phyloP scores from a whole-genome alignment of 768 basidiomycete genomes.

The Hebeloma cylindrosporum region DNA sequence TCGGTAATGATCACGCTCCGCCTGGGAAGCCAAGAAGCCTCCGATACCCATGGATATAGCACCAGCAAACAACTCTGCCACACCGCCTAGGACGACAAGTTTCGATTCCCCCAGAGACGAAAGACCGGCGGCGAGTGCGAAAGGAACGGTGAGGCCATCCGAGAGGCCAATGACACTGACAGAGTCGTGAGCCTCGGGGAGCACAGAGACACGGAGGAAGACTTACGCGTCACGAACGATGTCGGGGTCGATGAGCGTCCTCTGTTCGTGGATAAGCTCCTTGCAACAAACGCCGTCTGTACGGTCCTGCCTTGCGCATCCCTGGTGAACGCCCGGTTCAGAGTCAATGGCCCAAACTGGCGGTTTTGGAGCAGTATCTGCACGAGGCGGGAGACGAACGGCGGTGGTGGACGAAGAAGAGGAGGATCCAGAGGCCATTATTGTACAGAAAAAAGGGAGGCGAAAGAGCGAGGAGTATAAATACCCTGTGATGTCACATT shows the following conservation, averaged over 20 bases:
- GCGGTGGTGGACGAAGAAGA: slow-evolving; percentile 28
- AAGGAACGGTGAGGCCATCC: slow-evolving; percentile 89
- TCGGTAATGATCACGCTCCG: slow-evolving; percentile 93
- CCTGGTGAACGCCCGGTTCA: slow-evolving; percentile 43
- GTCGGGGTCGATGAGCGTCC: slow-evolving; percentile 83
- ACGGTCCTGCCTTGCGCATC: slow-evolving; percentile 56
- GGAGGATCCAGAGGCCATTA: slow-evolving; percentile 17
- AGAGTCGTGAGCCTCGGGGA: neutral
- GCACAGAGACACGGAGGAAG: neutral
- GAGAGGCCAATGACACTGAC: slow-evolving; percentile 87
- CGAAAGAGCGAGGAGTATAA: neutral
- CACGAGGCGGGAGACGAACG: slow-evolving; percentile 35
- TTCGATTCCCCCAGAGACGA: slow-evolving; percentile 86
- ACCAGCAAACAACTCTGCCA: slow-evolving; percentile 95
- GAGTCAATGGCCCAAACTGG: slow-evolving; percentile 69
- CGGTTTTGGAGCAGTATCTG: slow-evolving; percentile 31
- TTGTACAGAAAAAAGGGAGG: slow-evolving; percentile 19
- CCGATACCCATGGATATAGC: slow-evolving; percentile 99
- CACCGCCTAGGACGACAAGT: slow-evolving; percentile 91
- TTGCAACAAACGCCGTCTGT: slow-evolving; percentile 81
- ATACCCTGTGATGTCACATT: neutral
- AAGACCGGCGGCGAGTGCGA: slow-evolving; percentile 86
- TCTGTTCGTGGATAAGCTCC: slow-evolving; percentile 80
- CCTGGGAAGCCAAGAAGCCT: slow-evolving; percentile 95
- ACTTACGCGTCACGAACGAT: slow-evolving; percentile 84